Conservation (phyloP, 345 rosid genomes). For the Passiflora organensis region DNA sequence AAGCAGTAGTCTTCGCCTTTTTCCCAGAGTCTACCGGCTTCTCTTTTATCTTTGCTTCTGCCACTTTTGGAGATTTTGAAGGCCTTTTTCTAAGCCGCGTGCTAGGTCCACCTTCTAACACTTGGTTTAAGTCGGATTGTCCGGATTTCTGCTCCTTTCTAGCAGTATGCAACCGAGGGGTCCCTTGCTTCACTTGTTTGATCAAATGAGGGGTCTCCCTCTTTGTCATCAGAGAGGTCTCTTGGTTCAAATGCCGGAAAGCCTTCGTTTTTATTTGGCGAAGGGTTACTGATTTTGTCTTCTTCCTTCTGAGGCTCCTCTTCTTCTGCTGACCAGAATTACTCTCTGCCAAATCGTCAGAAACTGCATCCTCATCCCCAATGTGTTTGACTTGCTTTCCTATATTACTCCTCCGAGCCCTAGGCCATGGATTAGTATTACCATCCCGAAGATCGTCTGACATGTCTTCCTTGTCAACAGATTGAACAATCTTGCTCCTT, state of each 20-base stretch:
- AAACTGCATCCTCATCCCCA: constrained; percentile 30
- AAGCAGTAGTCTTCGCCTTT: constrained; percentile 32
- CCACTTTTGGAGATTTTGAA: constrained; percentile 35
- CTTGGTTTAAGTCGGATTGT: constrained; percentile 26
- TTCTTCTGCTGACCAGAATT: constrained; percentile 7
- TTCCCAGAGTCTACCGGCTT: constrained; percentile 49
- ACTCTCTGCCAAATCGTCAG: constrained; percentile 36
- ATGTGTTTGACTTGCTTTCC: constrained; percentile 32
- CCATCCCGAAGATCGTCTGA: constrained; percentile 27
- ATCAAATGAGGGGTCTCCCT: constrained; percentile 8
- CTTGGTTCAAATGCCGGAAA: constrained; percentile 23
- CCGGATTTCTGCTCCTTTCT: constrained; percentile 27
- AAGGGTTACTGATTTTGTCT: constrained; percentile 12
- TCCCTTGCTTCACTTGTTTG: constrained; percentile 35
- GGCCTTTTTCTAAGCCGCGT: constrained; percentile 67
- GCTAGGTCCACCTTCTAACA: constrained; percentile 63
- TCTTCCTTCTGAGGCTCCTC: constrained; percentile 16
- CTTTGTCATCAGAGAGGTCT: not conserved
- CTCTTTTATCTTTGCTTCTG: constrained; percentile 33
- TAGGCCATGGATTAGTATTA: constrained; percentile 11
- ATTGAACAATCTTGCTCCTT: constrained; percentile 21
- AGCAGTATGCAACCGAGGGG: constrained; percentile 21
- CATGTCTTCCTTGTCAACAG: constrained; percentile 20
- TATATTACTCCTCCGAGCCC: constrained; percentile 37
- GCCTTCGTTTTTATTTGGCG: constrained; percentile 27